phyloP scores from a whole-genome alignment of 176 grass and related monocot genomes.

The Eragrostis nindensis region DNA sequence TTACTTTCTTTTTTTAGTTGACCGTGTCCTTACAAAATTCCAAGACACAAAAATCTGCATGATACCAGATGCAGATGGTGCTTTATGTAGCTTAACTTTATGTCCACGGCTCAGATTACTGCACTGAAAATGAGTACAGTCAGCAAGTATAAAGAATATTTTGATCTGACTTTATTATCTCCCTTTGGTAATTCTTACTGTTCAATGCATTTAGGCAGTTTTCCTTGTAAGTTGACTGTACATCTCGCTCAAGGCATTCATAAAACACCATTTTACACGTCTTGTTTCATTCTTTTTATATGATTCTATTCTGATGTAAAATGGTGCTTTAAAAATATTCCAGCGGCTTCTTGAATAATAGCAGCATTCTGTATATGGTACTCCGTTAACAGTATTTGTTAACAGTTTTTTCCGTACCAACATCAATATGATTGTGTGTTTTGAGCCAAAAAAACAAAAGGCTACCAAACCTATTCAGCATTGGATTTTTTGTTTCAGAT shows the following conservation, averaged over 20 bases:
- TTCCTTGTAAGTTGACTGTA: slow-evolving; percentile 27
- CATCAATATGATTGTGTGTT: not conserved
- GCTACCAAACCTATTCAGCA: no score
- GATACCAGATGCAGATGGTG: slow-evolving; percentile 14
- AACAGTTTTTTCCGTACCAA: not conserved
- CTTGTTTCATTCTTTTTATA: not conserved
- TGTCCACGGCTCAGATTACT: not conserved
- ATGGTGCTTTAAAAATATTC: slow-evolving; percentile 1
- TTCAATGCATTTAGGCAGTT: slow-evolving; percentile 22
- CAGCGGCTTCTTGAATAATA: not conserved
- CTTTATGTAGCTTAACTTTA: not conserved
- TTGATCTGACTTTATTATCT: no score
- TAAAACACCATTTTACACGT: slow-evolving; percentile 13
- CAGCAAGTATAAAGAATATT: no score
- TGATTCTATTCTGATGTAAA: not conserved
- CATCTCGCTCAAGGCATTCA: not conserved
- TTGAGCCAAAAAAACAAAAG: not conserved
- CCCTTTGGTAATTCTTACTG: slow-evolving; percentile 8
- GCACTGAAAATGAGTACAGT: slow-evolving; percentile 12
- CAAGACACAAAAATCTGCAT: not conserved
- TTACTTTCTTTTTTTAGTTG: slow-evolving; percentile 28
- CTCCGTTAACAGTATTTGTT: no score
- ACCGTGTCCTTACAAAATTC: not conserved
- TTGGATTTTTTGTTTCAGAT: no score
- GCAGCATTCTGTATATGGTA: not conserved